These are phyloP conservation scores for Verruconis gallopava DNA, from an alignment of 2,329 filamentous ascomycete species.

Conservation along the genomic window DNA sequence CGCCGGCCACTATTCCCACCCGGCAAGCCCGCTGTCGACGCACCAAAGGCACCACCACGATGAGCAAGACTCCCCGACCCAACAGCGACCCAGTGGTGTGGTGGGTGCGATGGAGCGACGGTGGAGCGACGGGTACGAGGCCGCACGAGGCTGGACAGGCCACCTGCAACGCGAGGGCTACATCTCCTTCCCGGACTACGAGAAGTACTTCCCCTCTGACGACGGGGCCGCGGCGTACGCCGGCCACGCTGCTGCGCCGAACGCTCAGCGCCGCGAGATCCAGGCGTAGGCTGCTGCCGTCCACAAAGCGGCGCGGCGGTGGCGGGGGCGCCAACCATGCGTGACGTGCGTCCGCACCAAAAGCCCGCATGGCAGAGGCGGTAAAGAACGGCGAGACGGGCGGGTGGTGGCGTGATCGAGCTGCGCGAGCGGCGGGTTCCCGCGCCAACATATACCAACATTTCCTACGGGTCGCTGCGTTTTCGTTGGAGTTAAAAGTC, in stretches of 20 bases:
- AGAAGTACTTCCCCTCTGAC: conserved; percentile 47
- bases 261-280: background rate
- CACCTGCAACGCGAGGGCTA: conserved; percentile 34
- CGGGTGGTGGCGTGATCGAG: too few relatives aligned
- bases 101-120: conserved; percentile 9
- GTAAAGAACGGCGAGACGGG: too few relatives aligned
- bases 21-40: background rate
- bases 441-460: too few relatives aligned
- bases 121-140: conserved; percentile 7
- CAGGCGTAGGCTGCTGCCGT: too few relatives aligned
- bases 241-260: background rate
- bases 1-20: background rate
- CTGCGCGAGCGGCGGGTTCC: too few relatives aligned
- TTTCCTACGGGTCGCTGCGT: too few relatives aligned
- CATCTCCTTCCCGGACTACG: conserved; percentile 63
- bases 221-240: conserved; percentile 8
- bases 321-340: too few relatives aligned
- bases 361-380: too few relatives aligned
- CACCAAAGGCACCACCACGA: background rate
- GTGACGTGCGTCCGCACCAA: too few relatives aligned
- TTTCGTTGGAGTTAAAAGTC: too few relatives aligned
- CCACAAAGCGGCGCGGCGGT: too few relatives aligned
- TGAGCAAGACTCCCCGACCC: background rate
- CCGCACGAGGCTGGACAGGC: conserved; percentile 5
- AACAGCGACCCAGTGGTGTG: background rate